Evolutionary conservation across 345 rosid genomes (phyloP).

Genomic region (Theobroma cacao): DNA sequence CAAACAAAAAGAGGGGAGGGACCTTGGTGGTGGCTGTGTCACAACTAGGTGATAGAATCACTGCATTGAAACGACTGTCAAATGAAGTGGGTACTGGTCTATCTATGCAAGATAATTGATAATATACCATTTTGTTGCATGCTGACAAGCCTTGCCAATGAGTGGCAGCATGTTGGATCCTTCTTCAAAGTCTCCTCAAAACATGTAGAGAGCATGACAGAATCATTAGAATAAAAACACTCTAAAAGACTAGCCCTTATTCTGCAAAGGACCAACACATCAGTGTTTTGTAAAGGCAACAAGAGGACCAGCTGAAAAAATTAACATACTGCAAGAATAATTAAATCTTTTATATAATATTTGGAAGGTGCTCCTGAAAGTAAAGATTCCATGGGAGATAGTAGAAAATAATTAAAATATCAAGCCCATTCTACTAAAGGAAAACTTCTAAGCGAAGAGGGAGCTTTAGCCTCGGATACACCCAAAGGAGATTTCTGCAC

Average conservation of each 20-base stretch:
- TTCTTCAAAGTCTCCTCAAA: conserved; percentile 67
- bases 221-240: conserved; percentile 41
- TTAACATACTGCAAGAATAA: not conserved
- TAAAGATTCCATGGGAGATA: not conserved
- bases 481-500: not conserved
- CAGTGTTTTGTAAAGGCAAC: not conserved
- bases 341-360: not conserved
- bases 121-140: conserved; percentile 54
- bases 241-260: conserved; percentile 57
- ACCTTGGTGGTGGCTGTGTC: not conserved
- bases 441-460: not conserved
- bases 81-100: not conserved
- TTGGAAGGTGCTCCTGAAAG: not conserved
- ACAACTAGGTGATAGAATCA: not conserved
- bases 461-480: not conserved
- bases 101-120: not conserved
- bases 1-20: not conserved
- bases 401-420: not conserved
- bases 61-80: not conserved
- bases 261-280: conserved; percentile 35
- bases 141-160: conserved; percentile 56
- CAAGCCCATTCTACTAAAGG: not conserved
- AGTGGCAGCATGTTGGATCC: conserved; percentile 59
- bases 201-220: conserved; percentile 34
- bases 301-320: not conserved